Evolutionary conservation across 2,329 filamentous ascomycete genomes (phyloP).

Genomic region (Lecanoromycetidae sp.): DNA sequence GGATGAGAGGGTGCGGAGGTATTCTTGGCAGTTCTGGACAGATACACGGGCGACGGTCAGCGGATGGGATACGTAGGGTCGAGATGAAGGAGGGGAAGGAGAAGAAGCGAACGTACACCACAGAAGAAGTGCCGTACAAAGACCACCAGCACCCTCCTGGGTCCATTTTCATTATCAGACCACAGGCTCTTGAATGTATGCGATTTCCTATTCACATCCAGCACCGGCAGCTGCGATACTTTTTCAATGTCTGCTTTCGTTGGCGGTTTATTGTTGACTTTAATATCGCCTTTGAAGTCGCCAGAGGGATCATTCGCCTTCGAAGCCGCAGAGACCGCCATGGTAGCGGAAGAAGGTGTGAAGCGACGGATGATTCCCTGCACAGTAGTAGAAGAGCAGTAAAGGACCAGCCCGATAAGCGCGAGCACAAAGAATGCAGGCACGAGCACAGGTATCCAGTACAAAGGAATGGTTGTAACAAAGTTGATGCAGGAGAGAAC

Average conservation of each 20-base stretch:
- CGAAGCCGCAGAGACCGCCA: background rate
- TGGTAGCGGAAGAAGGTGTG: background rate
- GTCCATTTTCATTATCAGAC: slow-evolving; percentile 37
- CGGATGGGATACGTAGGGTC: slow-evolving; percentile 1
- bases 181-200: slow-evolving; percentile 53
- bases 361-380: too few species aligned
- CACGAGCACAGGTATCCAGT: background rate
- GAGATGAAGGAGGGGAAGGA: background rate
- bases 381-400: background rate
- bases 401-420: background rate
- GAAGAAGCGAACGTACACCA: slow-evolving; percentile 43
- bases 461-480: background rate
- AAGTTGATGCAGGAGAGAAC: background rate
- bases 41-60: slow-evolving; percentile 9
- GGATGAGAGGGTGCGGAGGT: slow-evolving; percentile 50
- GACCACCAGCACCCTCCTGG: slow-evolving; percentile 48
- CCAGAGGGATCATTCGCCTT: slow-evolving; percentile 2
- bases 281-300: slow-evolving; percentile 15
- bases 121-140: slow-evolving; percentile 75
- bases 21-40: slow-evolving; percentile 65
- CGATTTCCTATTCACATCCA: slow-evolving; percentile 49
- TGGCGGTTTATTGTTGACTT: slow-evolving; percentile 14
- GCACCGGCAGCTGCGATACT: slow-evolving; percentile 29
- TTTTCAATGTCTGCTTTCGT: slow-evolving; percentile 9
- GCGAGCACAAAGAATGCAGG: background rate